These are phyloP conservation scores for Schwanniomyces pseudopolymorphus DNA, from an alignment of 805 yeast species.

Conservation along the genomic window DNA sequence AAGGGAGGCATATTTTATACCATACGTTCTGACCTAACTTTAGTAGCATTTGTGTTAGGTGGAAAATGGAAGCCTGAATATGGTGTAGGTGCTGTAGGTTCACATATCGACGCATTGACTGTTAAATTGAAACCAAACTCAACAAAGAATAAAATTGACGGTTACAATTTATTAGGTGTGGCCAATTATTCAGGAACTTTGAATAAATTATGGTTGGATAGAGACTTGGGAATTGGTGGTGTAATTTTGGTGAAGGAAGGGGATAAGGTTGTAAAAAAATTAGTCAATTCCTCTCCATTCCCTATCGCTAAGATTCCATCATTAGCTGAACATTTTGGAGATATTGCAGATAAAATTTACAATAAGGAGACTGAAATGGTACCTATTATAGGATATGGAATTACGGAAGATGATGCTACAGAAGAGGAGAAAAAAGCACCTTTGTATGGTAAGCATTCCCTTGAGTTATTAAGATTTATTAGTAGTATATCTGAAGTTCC, in stretches of 20 bases:
- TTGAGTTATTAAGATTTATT: constrained; percentile 65
- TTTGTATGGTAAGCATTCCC: constrained; percentile 64
- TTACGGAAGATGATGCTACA: constrained; percentile 40
- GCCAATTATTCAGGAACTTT: constrained; percentile 82
- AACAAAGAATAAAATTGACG: constrained; percentile 59
- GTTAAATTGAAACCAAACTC: constrained; percentile 73
- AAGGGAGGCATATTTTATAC: constrained; percentile 38
- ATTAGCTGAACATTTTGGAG: constrained; percentile 85
- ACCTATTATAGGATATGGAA: constrained; percentile 69
- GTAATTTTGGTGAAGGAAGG: constrained; percentile 53
- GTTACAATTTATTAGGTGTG: constrained; percentile 76
- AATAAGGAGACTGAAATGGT: constrained; percentile 76
- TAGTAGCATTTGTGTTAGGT: constrained; percentile 73
- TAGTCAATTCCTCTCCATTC: constrained; percentile 59
- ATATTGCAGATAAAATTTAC: constrained; percentile 64
- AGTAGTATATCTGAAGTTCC: constrained; percentile 58
- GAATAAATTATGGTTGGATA: constrained; percentile 70
- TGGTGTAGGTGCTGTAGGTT: constrained; percentile 70
- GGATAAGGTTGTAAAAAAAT: constrained; percentile 38
- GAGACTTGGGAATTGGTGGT: constrained; percentile 86
- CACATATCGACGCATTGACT: constrained; percentile 76
- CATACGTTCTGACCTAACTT: constrained; percentile 62
- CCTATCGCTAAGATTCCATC: constrained; percentile 83
- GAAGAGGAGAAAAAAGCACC: constrained; percentile 65
- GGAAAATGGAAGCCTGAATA: constrained; percentile 59